Conservation (phyloP, 1,139 yeast genomes). For the Suzukiozyma palmioleophila region DNA sequence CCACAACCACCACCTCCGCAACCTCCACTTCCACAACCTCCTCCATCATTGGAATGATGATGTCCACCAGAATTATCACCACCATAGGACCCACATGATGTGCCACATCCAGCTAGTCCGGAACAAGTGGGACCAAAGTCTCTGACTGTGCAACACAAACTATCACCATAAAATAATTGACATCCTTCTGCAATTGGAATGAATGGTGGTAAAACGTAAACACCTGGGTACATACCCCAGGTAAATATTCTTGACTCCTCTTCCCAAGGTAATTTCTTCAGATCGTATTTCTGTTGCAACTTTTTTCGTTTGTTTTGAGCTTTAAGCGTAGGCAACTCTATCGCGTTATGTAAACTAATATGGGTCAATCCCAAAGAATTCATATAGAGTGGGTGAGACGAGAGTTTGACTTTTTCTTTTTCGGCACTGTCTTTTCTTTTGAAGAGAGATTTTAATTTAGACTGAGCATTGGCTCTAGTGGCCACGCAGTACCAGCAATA, state of each 20-base stretch:
- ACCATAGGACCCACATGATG: not conserved
- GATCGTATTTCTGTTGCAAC: not conserved
- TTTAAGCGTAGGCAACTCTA: constrained; percentile 9
- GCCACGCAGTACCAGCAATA: constrained; percentile 15
- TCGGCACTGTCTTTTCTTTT: not conserved
- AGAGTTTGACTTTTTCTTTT: not conserved
- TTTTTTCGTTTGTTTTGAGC: constrained; percentile 4
- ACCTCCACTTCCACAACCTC: not conserved
- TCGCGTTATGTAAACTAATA: constrained; percentile 16
- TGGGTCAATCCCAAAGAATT: constrained; percentile 13
- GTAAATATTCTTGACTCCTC: not conserved
- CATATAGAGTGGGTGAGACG: constrained; percentile 5
- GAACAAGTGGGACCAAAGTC: not conserved
- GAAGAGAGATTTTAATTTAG: constrained; percentile 9
- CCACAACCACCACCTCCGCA: not conserved
- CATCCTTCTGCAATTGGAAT: not conserved
- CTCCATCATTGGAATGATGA: not conserved
- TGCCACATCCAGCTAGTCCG: not conserved
- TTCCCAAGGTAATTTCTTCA: constrained; percentile 1
- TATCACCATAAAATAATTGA: not conserved
- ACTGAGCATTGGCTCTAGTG: constrained; percentile 6
- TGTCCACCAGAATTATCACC: not conserved
- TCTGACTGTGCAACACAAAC: not conserved
- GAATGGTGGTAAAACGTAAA: constrained; percentile 1
- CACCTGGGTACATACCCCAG: constrained; percentile 1